Percentiles rank a stretch among this genome's conserved stretches.
Conservation (phyloP, 768 basidiomycete genomes). For the Coprinopsis sp. region DNA sequence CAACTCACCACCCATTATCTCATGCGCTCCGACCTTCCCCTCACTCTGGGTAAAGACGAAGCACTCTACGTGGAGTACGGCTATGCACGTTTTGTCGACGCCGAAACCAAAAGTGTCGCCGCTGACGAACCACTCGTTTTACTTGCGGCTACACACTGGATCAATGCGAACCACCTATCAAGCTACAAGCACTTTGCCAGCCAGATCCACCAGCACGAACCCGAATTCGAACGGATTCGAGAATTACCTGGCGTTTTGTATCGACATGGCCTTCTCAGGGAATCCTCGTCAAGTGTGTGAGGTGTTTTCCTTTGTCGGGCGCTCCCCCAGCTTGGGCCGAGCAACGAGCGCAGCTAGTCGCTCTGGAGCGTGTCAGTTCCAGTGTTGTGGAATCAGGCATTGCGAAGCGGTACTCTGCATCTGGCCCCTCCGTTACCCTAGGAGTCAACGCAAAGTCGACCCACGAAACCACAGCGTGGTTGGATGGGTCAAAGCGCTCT, state of each 20-base stretch:
- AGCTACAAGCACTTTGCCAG: slow-evolving; percentile 36
- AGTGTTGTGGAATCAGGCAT: slow-evolving; percentile 24
- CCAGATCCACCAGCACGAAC: slow-evolving; percentile 27
- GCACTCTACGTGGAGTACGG: slow-evolving; percentile 39
- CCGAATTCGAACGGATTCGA: slow-evolving; percentile 39
- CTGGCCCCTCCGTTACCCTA: slow-evolving; percentile 33
- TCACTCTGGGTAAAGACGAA: slow-evolving; percentile 35
- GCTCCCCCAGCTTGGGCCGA: slow-evolving; percentile 31
- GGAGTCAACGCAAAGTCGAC: slow-evolving; percentile 34
- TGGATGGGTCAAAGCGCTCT: slow-evolving; percentile 24
- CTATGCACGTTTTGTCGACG: slow-evolving; percentile 39
- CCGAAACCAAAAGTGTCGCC: slow-evolving; percentile 32
- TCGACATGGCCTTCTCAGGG: slow-evolving; percentile 34
- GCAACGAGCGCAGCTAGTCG: slow-evolving; percentile 33
- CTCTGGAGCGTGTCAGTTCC: slow-evolving; percentile 23
- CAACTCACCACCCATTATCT: slow-evolving; percentile 35
- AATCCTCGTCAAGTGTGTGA: slow-evolving; percentile 25
- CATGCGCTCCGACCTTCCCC: slow-evolving; percentile 35
- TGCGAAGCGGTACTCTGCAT: slow-evolving; percentile 23
- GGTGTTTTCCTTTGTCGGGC: slow-evolving; percentile 33
- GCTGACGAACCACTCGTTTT: slow-evolving; percentile 44
- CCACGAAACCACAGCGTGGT: slow-evolving; percentile 30
- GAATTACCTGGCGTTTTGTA: slow-evolving; percentile 39
- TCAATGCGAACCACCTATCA: slow-evolving; percentile 29
- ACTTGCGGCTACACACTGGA: slow-evolving; percentile 38